These are phyloP conservation scores for Diospyros lotus DNA, from an alignment of 148 eudicot genomes.

Conservation along the genomic window DNA sequence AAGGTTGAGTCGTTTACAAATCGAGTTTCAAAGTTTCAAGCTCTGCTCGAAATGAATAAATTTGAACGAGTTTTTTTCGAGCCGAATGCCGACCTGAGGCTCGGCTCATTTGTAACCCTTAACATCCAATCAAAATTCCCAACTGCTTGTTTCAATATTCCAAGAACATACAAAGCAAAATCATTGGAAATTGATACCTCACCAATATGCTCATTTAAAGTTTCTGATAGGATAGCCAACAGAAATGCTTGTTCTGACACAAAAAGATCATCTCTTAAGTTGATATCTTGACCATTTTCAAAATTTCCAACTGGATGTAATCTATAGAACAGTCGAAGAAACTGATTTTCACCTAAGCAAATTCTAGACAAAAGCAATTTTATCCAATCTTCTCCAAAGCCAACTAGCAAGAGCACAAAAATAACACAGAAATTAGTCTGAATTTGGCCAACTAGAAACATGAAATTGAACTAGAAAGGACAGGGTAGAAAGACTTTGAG, in stretches of 20 bases:
- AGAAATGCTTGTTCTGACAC: conserved; percentile 57
- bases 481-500: neutral
- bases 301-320: conserved; percentile 17
- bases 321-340: conserved; percentile 37
- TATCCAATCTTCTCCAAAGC: conserved; percentile 70
- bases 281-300: conserved; percentile 17
- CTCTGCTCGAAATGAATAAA: too few relatives aligned
- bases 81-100: too few relatives aligned
- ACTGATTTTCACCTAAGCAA: conserved; percentile 55
- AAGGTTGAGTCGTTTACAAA: too few relatives aligned
- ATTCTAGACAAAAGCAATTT: conserved; percentile 63
- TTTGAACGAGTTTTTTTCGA: too few relatives aligned
- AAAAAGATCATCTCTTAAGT: conserved; percentile 22
- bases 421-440: neutral
- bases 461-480: neutral
- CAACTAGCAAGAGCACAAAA: conserved; percentile 29
- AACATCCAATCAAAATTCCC: conserved; percentile 31
- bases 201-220: conserved; percentile 45
- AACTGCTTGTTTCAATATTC: conserved; percentile 41
- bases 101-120: conserved; percentile 3
- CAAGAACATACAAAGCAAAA: conserved; percentile 44
- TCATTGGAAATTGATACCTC: conserved; percentile 37
- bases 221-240: conserved; percentile 49
- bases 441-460: neutral
- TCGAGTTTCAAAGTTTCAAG: too few relatives aligned